These are phyloP conservation scores for Plasmodium gaboni DNA, from an alignment of 169 alveolate genomes.

Conservation along the genomic window DNA sequence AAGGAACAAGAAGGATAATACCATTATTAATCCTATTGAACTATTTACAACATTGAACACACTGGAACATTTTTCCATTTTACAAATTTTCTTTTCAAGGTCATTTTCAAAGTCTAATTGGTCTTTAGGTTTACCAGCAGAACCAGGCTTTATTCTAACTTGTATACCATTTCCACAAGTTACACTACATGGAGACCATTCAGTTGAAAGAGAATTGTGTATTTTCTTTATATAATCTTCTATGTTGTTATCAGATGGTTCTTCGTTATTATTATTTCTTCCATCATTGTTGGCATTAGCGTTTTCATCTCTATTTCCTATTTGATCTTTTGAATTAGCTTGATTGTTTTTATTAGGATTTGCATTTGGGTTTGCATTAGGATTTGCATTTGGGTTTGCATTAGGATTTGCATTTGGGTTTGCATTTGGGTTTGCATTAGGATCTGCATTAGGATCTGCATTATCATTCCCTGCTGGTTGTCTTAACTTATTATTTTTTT, in stretches of 20 bases:
- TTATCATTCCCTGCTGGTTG: not conserved
- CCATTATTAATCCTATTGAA: slow-evolving; percentile 45
- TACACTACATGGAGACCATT: slow-evolving; percentile 69
- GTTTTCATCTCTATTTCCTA: not conserved
- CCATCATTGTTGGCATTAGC: not conserved
- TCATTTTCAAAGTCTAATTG: slow-evolving; percentile 1
- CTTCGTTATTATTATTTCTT: not conserved
- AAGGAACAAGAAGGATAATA: slow-evolving; percentile 38
- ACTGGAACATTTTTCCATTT: slow-evolving; percentile 54
- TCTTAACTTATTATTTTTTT: not conserved
- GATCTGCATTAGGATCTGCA: not conserved
- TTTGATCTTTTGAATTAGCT: not conserved
- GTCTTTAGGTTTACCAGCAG: not conserved
- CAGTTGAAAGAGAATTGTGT: not conserved
- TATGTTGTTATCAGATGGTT: slow-evolving; percentile 9
- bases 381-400: not conserved
- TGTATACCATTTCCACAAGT: slow-evolving; percentile 61
- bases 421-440: not conserved
- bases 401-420: not conserved
- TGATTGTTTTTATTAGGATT: not conserved
- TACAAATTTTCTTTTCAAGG: slow-evolving; percentile 42
- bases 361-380: not conserved
- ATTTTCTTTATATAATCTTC: slow-evolving; percentile 5
- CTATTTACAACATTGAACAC: slow-evolving; percentile 55
- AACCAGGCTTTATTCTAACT: slow-evolving; percentile 14